Percentiles rank a stretch among this genome's conserved stretches.
These are phyloP conservation scores for Colletotrichum sp. DNA, from an alignment of 2,329 filamentous ascomycete genomes.

Conservation along the genomic window DNA sequence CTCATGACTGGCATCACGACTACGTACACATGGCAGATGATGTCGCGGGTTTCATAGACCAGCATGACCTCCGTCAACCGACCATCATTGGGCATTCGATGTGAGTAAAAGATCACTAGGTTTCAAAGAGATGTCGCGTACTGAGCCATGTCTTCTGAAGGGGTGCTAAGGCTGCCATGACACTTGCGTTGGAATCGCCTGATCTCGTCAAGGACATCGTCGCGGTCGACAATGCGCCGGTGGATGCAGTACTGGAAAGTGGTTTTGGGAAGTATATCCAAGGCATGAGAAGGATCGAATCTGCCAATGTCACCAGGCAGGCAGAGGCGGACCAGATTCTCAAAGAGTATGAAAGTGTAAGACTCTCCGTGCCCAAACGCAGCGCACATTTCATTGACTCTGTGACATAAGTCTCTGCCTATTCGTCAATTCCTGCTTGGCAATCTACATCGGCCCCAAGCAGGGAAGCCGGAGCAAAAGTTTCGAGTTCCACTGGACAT, in stretches of 20 bases:
- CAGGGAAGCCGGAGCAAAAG: conserved; percentile 58
- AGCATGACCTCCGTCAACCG: conserved; percentile 71
- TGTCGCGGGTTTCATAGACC: conserved; percentile 76
- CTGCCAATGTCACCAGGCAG: conserved; percentile 68
- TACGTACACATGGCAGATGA: conserved; percentile 85
- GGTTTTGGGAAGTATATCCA: conserved; percentile 82
- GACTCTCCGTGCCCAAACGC: not conserved
- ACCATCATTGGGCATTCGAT: conserved; percentile 94
- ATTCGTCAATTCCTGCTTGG: conserved; percentile 92
- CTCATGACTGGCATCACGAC: conserved; percentile 77
- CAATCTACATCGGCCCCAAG: conserved; percentile 69
- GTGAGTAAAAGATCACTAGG: conserved; percentile 47
- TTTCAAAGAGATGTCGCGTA: not conserved
- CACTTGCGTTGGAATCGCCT: conserved; percentile 76
- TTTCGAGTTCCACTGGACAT: conserved; percentile 82
- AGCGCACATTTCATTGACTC: not conserved
- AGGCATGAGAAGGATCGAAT: conserved; percentile 84
- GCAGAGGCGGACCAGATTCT: conserved; percentile 83
- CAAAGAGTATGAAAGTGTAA: conserved; percentile 71
- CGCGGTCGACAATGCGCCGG: conserved; percentile 89
- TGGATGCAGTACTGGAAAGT: conserved; percentile 76
- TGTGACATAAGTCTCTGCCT: conserved; percentile 58
- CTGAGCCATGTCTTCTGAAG: conserved; percentile 38
- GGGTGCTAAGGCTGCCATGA: conserved; percentile 94
- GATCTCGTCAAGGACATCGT: conserved; percentile 73